phyloP scores from a whole-genome alignment of 257 asterid species.

The Misopates orontium region DNA sequence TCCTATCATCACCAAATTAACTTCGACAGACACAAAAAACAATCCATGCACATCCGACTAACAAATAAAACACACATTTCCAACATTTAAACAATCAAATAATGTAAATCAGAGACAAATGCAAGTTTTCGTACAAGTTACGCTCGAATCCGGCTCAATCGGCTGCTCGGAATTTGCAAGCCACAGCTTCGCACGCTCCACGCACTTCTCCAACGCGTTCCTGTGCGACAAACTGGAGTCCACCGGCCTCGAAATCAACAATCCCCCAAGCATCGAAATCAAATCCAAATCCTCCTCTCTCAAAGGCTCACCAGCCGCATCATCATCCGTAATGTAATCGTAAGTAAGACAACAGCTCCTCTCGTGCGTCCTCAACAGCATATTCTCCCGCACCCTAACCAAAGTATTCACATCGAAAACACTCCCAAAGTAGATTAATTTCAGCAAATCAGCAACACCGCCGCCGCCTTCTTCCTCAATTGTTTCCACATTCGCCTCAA shows the following conservation, averaged over 20 bases:
- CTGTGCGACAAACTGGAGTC: conserved; percentile 68
- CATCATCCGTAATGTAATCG: conserved; percentile 86
- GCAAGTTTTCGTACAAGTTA: no score
- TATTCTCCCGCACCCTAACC: conserved; percentile 44
- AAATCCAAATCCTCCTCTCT: conserved; percentile 78
- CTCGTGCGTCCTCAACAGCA: conserved; percentile 76
- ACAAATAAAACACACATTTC: background rate
- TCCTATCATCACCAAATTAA: background rate
- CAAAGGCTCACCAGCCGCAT: conserved; percentile 51
- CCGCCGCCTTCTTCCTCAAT: background rate
- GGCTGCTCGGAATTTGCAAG: conserved; percentile 57
- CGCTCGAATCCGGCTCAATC: conserved; percentile 46
- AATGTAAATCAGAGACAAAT: background rate
- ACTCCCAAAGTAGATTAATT: conserved; percentile 65
- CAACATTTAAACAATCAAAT: background rate
- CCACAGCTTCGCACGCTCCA: conserved; percentile 83
- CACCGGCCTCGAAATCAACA: conserved; percentile 63
- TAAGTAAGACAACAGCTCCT: conserved; percentile 82
- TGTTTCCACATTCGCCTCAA: no score
- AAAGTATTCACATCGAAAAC: conserved; percentile 69
- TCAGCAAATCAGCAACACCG: conserved; percentile 58
- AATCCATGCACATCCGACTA: background rate
- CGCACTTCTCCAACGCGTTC: conserved; percentile 58
- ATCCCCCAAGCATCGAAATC: conserved; percentile 60
- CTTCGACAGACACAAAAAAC: background rate